These are phyloP conservation scores for Colletotrichum sp. DNA, from an alignment of 2,329 filamentous ascomycete genomes.

Conservation along the genomic window DNA sequence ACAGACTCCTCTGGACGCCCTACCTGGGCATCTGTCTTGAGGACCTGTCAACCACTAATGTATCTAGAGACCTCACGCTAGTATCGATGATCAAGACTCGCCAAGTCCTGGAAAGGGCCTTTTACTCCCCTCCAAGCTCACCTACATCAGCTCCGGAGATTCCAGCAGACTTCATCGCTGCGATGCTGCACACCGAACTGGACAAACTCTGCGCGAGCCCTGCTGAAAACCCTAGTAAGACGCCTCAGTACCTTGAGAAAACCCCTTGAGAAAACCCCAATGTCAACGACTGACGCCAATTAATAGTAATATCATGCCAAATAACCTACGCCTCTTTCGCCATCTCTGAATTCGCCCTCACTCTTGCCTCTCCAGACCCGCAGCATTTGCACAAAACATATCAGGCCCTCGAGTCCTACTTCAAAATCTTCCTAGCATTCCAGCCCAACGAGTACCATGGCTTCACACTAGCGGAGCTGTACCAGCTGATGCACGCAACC, in stretches of 20 bases:
- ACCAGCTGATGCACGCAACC: not conserved
- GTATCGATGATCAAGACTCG: not conserved
- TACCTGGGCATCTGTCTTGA: not conserved
- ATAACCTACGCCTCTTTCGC: not conserved
- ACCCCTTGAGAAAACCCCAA: too few species aligned
- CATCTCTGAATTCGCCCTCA: not conserved
- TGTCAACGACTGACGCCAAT: not conserved
- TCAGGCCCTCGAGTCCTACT: not conserved
- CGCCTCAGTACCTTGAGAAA: too few species aligned
- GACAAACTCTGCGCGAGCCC: too few species aligned
- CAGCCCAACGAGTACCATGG: not conserved
- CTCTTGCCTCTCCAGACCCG: not conserved
- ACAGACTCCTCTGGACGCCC: not conserved
- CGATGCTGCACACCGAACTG: too few species aligned
- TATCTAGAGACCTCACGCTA: not conserved
- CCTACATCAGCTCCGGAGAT: rapidly evolving
- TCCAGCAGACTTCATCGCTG: not conserved
- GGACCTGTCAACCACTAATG: not conserved
- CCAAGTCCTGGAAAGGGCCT: not conserved
- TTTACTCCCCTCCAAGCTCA: not conserved
- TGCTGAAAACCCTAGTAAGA: too few species aligned
- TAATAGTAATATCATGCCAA: not conserved
- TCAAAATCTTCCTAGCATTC: rapidly evolving
- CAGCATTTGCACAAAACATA: not conserved
- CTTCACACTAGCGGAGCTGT: not conserved